These are phyloP conservation scores for Ogataea parapolymorpha DNA, from an alignment of 805 yeast genomes.

Conservation along the genomic window DNA sequence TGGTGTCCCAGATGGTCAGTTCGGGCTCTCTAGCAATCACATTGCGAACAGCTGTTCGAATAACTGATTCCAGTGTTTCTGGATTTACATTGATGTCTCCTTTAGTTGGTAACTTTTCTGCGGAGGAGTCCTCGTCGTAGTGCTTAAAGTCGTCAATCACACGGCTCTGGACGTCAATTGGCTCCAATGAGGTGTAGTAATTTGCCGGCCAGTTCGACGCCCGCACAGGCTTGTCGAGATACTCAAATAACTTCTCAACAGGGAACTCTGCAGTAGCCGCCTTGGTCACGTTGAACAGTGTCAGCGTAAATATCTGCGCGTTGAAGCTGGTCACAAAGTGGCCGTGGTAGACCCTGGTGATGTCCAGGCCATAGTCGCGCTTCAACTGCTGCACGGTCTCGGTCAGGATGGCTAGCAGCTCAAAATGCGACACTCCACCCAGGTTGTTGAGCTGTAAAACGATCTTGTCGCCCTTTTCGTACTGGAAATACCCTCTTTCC, in stretches of 20 bases:
- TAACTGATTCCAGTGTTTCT: constrained; percentile 11
- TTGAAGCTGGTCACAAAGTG: constrained; percentile 36
- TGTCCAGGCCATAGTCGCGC: constrained; percentile 26
- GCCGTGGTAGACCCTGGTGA: constrained; percentile 33
- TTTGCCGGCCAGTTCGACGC: constrained; percentile 33
- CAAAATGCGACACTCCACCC: constrained; percentile 38
- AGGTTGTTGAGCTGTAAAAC: constrained; percentile 35
- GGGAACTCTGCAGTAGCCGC: constrained; percentile 25
- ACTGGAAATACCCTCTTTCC: constrained; percentile 33
- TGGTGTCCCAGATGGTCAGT: constrained; percentile 40
- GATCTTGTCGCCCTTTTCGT: constrained; percentile 29
- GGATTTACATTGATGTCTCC: constrained; percentile 25
- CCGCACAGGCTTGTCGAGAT: constrained; percentile 32
- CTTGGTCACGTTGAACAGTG: constrained; percentile 34
- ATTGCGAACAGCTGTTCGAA: constrained; percentile 29
- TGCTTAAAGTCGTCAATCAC: constrained; percentile 29
- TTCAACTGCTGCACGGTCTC: constrained; percentile 26
- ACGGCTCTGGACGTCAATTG: constrained; percentile 24
- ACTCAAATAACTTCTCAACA: constrained; percentile 26
- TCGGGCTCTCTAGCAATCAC: constrained; percentile 35
- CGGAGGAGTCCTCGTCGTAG: constrained; percentile 26
- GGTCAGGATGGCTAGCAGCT: constrained; percentile 30
- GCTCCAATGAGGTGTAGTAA: constrained; percentile 11
- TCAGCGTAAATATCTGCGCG: constrained; percentile 37
- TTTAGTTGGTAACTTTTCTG: background rate